These are phyloP conservation scores for Chiua virens DNA, from an alignment of 768 basidiomycete genomes.

Conservation along the genomic window DNA sequence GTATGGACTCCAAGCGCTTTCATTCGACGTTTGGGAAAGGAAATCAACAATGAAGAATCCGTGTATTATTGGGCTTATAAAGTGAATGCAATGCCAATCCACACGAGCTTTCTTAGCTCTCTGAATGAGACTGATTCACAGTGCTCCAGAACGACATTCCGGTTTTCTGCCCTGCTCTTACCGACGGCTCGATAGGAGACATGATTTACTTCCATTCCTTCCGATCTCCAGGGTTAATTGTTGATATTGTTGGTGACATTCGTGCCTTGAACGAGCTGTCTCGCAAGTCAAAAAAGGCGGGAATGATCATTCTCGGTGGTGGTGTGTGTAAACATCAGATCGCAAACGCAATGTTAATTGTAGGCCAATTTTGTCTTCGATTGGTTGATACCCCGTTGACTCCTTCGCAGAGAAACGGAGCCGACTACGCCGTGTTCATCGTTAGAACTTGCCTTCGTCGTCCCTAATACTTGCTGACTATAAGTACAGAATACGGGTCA, in stretches of 20 bases:
- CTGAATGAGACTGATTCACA: constrained; percentile 25
- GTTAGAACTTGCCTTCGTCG: constrained; percentile 40
- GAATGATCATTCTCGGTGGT: constrained; percentile 97
- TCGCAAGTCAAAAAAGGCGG: constrained; percentile 86
- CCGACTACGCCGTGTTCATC: constrained; percentile 96
- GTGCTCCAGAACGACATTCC: constrained; percentile 88
- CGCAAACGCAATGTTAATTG: constrained; percentile 99
- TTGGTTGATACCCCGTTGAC: constrained; percentile 1
- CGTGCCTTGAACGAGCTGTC: constrained; percentile 87
- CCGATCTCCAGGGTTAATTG: constrained; percentile 73
- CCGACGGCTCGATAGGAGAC: constrained; percentile 97
- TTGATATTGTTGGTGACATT: constrained; percentile 96
- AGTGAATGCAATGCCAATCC: constrained; percentile 52
- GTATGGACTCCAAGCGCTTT: constrained; percentile 96
- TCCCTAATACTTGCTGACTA: neutral
- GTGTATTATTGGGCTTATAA: constrained; percentile 99
- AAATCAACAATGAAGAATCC: constrained; percentile 95
- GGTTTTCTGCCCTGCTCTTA: constrained; percentile 97
- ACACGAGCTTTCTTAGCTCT: constrained; percentile 8
- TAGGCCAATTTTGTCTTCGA: constrained; percentile 38
- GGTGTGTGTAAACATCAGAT: constrained; percentile 99
- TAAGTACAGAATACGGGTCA: constrained; percentile 86
- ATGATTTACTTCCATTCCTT: constrained; percentile 99
- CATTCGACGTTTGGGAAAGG: constrained; percentile 91
- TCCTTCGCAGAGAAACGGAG: constrained; percentile 81